Conservation (phyloP, 306 rosid genomes). For the Fagus crenata region DNA sequence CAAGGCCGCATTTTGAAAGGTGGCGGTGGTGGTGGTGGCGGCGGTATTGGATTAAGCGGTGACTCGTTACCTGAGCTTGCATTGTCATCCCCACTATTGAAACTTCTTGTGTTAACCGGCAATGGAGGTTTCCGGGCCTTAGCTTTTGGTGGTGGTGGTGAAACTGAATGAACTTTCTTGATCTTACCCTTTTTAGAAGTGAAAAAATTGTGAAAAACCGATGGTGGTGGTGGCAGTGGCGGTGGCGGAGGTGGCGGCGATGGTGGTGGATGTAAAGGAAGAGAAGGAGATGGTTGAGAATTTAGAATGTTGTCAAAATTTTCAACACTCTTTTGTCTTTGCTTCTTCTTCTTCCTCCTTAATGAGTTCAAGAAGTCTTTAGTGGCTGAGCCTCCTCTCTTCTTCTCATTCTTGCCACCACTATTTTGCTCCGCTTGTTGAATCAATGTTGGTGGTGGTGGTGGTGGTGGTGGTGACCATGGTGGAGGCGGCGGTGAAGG, state of each 20-base stretch:
- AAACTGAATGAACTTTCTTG: slow-evolving; percentile 36
- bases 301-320: slow-evolving; percentile 42
- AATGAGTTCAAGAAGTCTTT: slow-evolving; percentile 54
- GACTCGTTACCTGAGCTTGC: slow-evolving; percentile 50
- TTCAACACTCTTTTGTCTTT: slow-evolving; percentile 59
- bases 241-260: slow-evolving; percentile 40
- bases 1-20: slow-evolving; percentile 56
- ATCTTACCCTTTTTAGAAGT: slow-evolving; percentile 51
- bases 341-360: slow-evolving; percentile 61
- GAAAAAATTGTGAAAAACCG: slow-evolving; percentile 50
- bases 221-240: slow-evolving; percentile 48
- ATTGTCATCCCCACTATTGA: slow-evolving; percentile 30
- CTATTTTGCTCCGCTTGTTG: slow-evolving; percentile 33
- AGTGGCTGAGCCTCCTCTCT: slow-evolving; percentile 42
- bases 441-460: not conserved
- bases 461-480: not conserved
- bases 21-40: slow-evolving; percentile 69
- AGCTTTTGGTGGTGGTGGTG: slow-evolving; percentile 10
- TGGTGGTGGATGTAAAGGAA: slow-evolving; percentile 25
- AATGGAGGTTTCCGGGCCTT: slow-evolving; percentile 10
- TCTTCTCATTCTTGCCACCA: slow-evolving; percentile 38
- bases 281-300: slow-evolving; percentile 27
- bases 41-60: slow-evolving; percentile 56
- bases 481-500: slow-evolving; percentile 23
- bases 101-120: slow-evolving; percentile 33